A percentile compares a stretch with the other conserved stretches of the same genome.
Evolutionary conservation across 176 grass and related monocot species (phyloP).

Genomic region (Metroxylon sagu): DNA sequence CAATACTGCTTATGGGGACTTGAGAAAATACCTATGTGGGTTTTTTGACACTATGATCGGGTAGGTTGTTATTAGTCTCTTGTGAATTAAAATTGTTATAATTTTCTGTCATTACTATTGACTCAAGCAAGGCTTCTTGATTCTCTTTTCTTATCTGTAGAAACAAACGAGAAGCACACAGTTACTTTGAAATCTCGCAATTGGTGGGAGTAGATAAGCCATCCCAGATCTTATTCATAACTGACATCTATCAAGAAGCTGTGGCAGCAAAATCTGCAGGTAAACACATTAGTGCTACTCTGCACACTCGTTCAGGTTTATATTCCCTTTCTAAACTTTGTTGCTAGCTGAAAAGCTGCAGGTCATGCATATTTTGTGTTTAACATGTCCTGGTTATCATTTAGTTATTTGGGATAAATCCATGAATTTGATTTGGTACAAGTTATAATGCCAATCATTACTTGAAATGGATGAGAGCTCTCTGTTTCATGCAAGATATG

Average conservation of each 20-base stretch:
- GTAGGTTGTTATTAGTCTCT: constrained; percentile 31
- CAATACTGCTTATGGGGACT: constrained; percentile 64
- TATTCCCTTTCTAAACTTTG: not conserved
- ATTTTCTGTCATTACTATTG: no score
- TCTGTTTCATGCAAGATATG: no score
- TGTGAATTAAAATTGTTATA: no score
- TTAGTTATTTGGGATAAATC: not conserved
- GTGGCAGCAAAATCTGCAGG: constrained; percentile 77
- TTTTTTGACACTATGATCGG: constrained; percentile 90
- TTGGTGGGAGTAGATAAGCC: constrained; percentile 77
- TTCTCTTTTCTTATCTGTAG: constrained; percentile 28
- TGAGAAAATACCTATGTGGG: constrained; percentile 65
- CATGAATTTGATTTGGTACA: not conserved
- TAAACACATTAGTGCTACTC: constrained; percentile 16
- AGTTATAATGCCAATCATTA: no score
- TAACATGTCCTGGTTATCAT: not conserved
- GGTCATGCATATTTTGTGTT: not conserved
- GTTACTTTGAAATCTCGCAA: constrained; percentile 75
- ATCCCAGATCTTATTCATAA: constrained; percentile 77
- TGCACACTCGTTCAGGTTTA: not conserved
- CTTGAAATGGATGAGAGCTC: no score
- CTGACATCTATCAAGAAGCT: constrained; percentile 85
- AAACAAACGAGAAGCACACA: constrained; percentile 77
- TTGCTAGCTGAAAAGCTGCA: not conserved
- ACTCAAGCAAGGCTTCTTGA: not conserved